phyloP scores from a whole-genome alignment of 2,329 filamentous ascomycete species.

The Sporothrix pallida region DNA sequence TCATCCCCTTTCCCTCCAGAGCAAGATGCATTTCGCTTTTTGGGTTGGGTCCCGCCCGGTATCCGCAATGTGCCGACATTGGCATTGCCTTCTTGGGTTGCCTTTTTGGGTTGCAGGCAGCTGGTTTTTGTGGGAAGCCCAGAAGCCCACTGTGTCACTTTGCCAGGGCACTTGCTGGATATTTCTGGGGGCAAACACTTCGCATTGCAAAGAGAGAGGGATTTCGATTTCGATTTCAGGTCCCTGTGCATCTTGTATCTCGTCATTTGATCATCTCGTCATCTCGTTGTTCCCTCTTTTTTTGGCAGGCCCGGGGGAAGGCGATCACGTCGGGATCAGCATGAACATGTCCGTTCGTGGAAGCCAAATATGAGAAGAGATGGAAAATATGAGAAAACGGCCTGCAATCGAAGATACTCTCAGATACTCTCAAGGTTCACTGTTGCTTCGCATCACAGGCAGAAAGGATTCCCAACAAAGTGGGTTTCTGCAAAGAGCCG shows the following conservation, averaged over 20 bases:
- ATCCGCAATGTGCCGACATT: slow-evolving; percentile 26
- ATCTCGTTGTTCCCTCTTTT: background rate
- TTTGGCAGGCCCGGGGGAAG: background rate
- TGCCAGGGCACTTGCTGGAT: background rate
- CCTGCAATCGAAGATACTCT: too few species aligned
- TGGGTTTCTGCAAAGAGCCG: slow-evolving; percentile 14
- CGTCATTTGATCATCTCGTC: slow-evolving; percentile 4
- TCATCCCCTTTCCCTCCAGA: background rate
- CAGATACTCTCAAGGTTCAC: too few species aligned
- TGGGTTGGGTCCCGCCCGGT: background rate
- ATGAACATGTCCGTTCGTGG: background rate
- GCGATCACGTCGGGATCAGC: slow-evolving; percentile 28
- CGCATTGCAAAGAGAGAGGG: too few species aligned
- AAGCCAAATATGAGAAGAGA: slow-evolving; percentile 12
- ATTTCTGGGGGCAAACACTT: background rate
- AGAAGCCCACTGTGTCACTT: background rate
- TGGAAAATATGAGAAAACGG: background rate
- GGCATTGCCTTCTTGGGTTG: background rate
- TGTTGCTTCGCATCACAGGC: background rate
- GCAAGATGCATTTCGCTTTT: slow-evolving; percentile 21
- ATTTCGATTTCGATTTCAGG: too few species aligned
- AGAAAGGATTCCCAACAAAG: slow-evolving; percentile 8
- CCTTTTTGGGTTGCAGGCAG: too few species aligned
- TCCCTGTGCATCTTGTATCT: slow-evolving; percentile 5
- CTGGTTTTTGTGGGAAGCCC: background rate